These are phyloP conservation scores for Peniophora sp. DNA, from an alignment of 1,284 basidiomycete genomes.

Conservation along the genomic window DNA sequence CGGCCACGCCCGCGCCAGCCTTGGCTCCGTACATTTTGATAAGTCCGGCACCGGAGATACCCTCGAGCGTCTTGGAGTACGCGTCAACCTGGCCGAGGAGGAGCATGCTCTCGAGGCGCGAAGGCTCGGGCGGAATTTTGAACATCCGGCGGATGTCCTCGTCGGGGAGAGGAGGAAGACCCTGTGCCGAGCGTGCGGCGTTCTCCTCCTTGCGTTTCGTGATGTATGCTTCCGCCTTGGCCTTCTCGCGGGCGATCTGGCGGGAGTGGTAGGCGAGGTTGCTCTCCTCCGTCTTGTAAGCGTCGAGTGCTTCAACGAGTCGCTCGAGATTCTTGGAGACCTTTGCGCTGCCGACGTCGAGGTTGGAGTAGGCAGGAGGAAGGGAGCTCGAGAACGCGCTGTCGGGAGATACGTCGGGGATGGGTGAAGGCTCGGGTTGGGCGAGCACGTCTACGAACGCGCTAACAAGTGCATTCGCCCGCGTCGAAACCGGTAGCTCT, in stretches of 20 bases:
- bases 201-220: constrained; percentile 91
- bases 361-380: constrained; percentile 46
- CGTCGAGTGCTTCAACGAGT: constrained; percentile 80
- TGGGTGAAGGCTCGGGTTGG: constrained; percentile 21
- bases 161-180: constrained; percentile 80
- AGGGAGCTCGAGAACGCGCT: constrained; percentile 32
- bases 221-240: constrained; percentile 74
- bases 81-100: constrained; percentile 84
- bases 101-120: constrained; percentile 83
- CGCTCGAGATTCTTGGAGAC: constrained; percentile 69
- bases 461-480: constrained; percentile 80
- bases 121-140: constrained; percentile 87
- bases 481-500: constrained; percentile 85
- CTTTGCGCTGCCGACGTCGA: constrained; percentile 55
- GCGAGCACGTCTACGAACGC: constrained; percentile 78
- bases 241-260: constrained; percentile 87
- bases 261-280: constrained; percentile 90
- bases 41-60: constrained; percentile 59
- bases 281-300: constrained; percentile 84
- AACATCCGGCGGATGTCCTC: constrained; percentile 80
- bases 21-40: constrained; percentile 73
- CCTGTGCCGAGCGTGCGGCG: constrained; percentile 72
- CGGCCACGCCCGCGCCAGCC: constrained; percentile 20
- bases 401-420: constrained; percentile 18
- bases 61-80: constrained; percentile 70